Evolutionary conservation across 768 basidiomycete genomes (phyloP).

Genomic region (Sarcodon aspratus): DNA sequence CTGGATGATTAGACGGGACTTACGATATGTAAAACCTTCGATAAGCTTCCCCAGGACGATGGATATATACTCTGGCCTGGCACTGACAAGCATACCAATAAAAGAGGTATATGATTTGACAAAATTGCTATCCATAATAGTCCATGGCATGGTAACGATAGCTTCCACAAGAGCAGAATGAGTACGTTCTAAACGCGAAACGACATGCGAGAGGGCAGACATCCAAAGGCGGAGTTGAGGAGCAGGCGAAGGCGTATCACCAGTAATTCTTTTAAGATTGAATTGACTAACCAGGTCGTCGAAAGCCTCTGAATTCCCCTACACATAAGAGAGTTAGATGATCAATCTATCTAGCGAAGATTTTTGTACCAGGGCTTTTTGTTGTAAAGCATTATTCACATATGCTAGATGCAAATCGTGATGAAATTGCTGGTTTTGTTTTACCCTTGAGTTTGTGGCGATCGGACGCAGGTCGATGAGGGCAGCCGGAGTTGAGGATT

Average conservation of each 20-base stretch:
- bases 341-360: slow-evolving; percentile 6
- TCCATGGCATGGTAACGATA: slow-evolving; percentile 84
- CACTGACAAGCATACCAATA: slow-evolving; percentile 84
- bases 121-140: slow-evolving; percentile 74
- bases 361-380: slow-evolving; percentile 51
- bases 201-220: slow-evolving; percentile 80
- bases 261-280: slow-evolving; percentile 32
- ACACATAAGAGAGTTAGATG: slow-evolving; percentile 3
- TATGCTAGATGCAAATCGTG: slow-evolving; percentile 81
- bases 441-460: slow-evolving; percentile 69
- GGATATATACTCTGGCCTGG: slow-evolving; percentile 84
- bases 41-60: slow-evolving; percentile 74
- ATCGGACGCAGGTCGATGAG: slow-evolving; percentile 38
- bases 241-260: slow-evolving; percentile 20
- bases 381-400: slow-evolving; percentile 68
- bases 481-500: slow-evolving; percentile 14
- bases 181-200: slow-evolving; percentile 75
- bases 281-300: slow-evolving; percentile 89
- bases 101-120: slow-evolving; percentile 86
- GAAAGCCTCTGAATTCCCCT: slow-evolving; percentile 72
- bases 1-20: slow-evolving; percentile 16
- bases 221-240: slow-evolving; percentile 71
- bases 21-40: slow-evolving; percentile 84
- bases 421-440: slow-evolving; percentile 63
- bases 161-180: slow-evolving; percentile 80